Conservation (phyloP, 2,329 filamentous ascomycete species). For the Arthroderma uncinatum region DNA sequence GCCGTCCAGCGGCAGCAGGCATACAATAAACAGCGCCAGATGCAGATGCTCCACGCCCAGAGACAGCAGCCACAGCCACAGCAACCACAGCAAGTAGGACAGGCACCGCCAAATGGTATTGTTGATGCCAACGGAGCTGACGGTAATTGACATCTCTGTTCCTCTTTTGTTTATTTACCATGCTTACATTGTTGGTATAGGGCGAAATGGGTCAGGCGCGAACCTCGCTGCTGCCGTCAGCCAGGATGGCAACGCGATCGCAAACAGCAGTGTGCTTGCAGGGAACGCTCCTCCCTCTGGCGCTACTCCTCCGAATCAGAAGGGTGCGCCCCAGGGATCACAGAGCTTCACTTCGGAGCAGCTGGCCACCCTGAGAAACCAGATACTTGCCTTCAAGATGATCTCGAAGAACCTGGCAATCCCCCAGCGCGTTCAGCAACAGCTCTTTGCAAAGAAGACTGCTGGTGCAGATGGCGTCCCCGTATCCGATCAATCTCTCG, state of each 20-base stretch:
- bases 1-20: conserved; percentile 55
- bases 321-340: conserved; percentile 23
- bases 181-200: conserved; percentile 18
- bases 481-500: conserved; percentile 30
- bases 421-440: conserved; percentile 65
- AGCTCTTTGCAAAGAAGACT: conserved; percentile 56
- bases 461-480: conserved; percentile 24
- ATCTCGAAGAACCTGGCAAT: conserved; percentile 79
- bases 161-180: conserved; percentile 8
- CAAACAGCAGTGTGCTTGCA: conserved; percentile 16
- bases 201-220: conserved; percentile 27
- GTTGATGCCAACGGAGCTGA: conserved; percentile 31
- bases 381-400: conserved; percentile 85
- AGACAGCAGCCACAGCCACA: conserved; percentile 38
- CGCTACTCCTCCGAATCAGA: conserved; percentile 18
- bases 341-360: conserved; percentile 69
- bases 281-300: conserved; percentile 10
- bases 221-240: conserved; percentile 20
- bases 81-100: conserved; percentile 31
- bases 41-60: conserved; percentile 37
- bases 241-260: conserved; percentile 18
- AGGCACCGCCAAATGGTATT: conserved; percentile 31
- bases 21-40: conserved; percentile 45
- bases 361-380: conserved; percentile 63
- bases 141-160: conserved; percentile 22